Evolutionary conservation across 495 filamentous ascomycete species (phyloP).

Genomic region (Tricharina praecox): DNA sequence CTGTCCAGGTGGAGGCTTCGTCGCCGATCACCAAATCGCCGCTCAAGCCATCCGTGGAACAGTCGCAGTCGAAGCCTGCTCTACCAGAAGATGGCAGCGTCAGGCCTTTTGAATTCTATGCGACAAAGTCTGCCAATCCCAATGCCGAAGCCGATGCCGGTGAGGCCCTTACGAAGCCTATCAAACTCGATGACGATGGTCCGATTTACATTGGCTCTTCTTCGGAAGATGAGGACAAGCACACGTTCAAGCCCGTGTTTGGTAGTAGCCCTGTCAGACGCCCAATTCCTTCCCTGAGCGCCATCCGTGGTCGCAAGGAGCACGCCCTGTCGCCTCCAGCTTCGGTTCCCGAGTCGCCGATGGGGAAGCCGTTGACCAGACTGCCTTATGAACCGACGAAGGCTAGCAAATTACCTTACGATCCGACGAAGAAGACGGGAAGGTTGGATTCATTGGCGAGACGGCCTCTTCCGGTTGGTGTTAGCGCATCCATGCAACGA

Average conservation of each 20-base stretch:
- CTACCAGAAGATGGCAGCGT: conserved; percentile 17
- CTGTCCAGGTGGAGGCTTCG: conserved; percentile 71
- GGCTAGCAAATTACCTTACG: not conserved
- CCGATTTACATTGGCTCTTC: conserved; percentile 40
- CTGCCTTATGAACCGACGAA: conserved; percentile 10
- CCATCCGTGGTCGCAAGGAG: conserved; percentile 19
- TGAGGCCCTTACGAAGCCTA: too few species aligned
- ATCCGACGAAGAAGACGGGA: conserved; percentile 2
- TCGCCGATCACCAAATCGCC: conserved; percentile 41
- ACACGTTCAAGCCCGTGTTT: conserved; percentile 47
- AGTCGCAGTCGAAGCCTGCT: not conserved
- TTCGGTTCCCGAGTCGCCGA: conserved; percentile 1
- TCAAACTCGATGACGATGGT: conserved; percentile 33
- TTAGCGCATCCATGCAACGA: conserved; percentile 12
- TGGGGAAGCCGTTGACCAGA: conserved; percentile 6
- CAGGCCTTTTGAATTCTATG: conserved; percentile 25
- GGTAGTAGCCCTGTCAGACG: conserved; percentile 9
- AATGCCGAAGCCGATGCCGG: too few species aligned
- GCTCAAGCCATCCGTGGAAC: conserved; percentile 5
- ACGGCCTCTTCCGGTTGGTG: not conserved
- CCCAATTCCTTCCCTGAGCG: conserved; percentile 15
- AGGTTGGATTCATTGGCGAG: conserved; percentile 24
- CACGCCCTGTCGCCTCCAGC: conserved; percentile 1
- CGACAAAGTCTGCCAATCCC: conserved; percentile 8
- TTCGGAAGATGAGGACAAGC: conserved; percentile 38